Evolutionary conservation across 75 land plant species (phyloP), one percentile per base, ranked within the genome.

Genomic region (Picea sitchensis): DNA sequence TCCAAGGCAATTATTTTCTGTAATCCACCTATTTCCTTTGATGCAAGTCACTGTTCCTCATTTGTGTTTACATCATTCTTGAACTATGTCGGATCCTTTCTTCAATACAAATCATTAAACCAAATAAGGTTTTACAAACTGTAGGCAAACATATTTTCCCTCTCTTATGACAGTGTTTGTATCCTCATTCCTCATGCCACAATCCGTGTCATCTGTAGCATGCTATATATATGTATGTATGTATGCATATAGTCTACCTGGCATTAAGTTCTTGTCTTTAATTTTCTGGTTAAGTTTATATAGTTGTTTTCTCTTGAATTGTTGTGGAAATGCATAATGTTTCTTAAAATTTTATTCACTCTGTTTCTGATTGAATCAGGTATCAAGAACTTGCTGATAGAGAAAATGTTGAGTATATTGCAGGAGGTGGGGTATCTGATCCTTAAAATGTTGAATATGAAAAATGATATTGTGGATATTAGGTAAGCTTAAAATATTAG

Each of bases 331-430:
- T 47, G 1, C 56, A 41, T 41, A 41, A 41, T 51, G 26, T 63
- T 41, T 41, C 64, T 76, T 76, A 18, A 36, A 36, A 61, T 63
- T 2, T 11, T 54, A 30, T 51, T n/a, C 44, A 34, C 59, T 59
- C 9, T 60, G 23, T 34, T 54, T 14, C 57, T 72, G 54, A 26
- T 78, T 79, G 30, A 34, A 63, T 54, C 78, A 97, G 99, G 97
- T 96, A 96, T 81, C 91, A 88, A 64, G 98, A 96, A 57, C 85
- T 96, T 80, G 83, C 95, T 62, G 69, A 87, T 36, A 87, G 88
- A 47, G 72, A 82, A 76, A 86, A 81, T 64, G 99, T 94, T 75
- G 98, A 91, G 72, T 96, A 92, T 73, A 94, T 92, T 83, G 99
- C 98, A 78, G 99, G 99, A 91, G 99, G 96, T 93, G 79, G 31